Evolutionary conservation across 2,329 filamentous ascomycete genomes (phyloP), one percentile per base, ranked within the genome.

Genomic region (Byssothecium circinans): DNA sequence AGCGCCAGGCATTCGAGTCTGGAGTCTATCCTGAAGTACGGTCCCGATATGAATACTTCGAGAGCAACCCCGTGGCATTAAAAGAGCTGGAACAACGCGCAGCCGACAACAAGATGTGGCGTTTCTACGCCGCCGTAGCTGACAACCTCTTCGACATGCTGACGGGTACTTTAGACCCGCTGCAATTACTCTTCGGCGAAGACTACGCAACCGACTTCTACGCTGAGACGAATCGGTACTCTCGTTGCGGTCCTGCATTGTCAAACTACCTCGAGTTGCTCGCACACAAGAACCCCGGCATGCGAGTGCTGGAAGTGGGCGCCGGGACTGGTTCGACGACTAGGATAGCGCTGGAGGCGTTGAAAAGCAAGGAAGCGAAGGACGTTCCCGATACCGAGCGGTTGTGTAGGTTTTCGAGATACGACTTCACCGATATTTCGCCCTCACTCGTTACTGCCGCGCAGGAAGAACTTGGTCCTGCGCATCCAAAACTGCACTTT

Each of bases 351-450:
- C 22, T 38, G 35, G 14, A 23, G 8, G 20, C 35, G 19, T 7
- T 15, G 17, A 22, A 19, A 23, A 36, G 34, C 14, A n/a, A n/a
- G n/a, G n/a, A n/a, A n/a, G n/a, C n/a, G n/a, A n/a, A n/a, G n/a
- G n/a, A n/a, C n/a, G n/a, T n/a, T n/a, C n/a, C n/a, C n/a, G n/a
- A n/a, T n/a, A n/a, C n/a, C n/a, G n/a, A n/a, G n/a, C n/a, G n/a
- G n/a, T n/a, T 19, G 2, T 36, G 20, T 7, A 17, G 27, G 10
- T 44, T 25, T 19, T 11, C 14, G 4, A 5, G 22, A 20, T 56
- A 58, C 42, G 27, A 33, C 25, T 56, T 45, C 40, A 56, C 53
- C 2, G 55, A 54, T 30, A 49, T 59, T n/a, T 53, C 50, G 0
- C 18, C 48, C 8, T 43, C 39, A 8, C 54, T 59, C 38, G 45